These are phyloP conservation scores for Auricularia heimuer DNA, from an alignment of 768 basidiomycete species.

Conservation along the genomic window DNA sequence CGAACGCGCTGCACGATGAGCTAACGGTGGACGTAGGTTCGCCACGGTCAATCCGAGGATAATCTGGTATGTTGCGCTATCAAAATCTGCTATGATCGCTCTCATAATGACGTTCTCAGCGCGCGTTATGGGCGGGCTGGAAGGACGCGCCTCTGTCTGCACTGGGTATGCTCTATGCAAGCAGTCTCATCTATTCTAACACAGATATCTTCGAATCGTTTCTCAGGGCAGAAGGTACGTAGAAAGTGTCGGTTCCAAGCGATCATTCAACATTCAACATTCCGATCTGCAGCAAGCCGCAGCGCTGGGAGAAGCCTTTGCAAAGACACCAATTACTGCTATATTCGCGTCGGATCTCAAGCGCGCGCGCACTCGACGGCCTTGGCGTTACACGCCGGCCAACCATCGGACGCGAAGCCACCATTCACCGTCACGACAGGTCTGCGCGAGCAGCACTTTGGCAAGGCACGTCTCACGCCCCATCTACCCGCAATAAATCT, in stretches of 20 bases:
- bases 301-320: constrained; percentile 47
- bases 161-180: constrained; percentile 41
- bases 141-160: constrained; percentile 63
- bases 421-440: constrained; percentile 38
- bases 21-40: constrained; percentile 32
- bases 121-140: constrained; percentile 63
- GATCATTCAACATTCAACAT: neutral
- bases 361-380: constrained; percentile 58
- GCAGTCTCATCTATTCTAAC: no score
- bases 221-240: no score
- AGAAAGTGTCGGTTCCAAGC: no score
- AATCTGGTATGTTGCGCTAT: constrained; percentile 42
- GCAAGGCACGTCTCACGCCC: constrained; percentile 16
- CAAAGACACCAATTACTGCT: constrained; percentile 36
- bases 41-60: constrained; percentile 72
- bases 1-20: neutral
- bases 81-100: neutral
- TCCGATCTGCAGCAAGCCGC: constrained; percentile 44
- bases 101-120: constrained; percentile 18
- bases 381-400: constrained; percentile 39
- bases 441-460: constrained; percentile 62
- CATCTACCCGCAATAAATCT: no score
- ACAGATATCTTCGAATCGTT: no score
- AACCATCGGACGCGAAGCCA: constrained; percentile 33
- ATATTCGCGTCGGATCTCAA: constrained; percentile 60